phyloP scores from a whole-genome alignment of 1,139 yeast genomes.

The Lipomyces yarrowii region DNA sequence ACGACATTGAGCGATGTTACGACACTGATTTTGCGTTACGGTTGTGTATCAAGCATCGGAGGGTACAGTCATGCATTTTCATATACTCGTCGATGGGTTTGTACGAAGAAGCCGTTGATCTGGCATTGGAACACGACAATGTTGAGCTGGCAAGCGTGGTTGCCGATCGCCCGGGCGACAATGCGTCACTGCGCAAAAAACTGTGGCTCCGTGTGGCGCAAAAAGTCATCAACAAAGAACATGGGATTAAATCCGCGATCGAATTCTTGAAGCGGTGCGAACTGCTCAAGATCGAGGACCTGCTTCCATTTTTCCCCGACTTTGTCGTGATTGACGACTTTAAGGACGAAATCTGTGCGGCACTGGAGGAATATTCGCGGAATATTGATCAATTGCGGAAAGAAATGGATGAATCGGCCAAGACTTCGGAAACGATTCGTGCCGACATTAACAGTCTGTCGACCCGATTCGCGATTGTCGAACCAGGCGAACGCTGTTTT shows the following conservation, averaged over 20 bases:
- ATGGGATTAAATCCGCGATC: conserved; percentile 42
- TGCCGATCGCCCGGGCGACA: conserved; percentile 56
- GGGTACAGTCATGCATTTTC: conserved; percentile 66
- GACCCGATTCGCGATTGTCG: conserved; percentile 59
- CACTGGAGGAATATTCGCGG: conserved; percentile 71
- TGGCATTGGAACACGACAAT: conserved; percentile 67
- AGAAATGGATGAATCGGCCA: conserved; percentile 77
- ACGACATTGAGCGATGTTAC: conserved; percentile 44
- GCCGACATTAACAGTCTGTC: conserved; percentile 56
- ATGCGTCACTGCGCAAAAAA: conserved; percentile 58
- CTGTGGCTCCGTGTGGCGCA: conserved; percentile 75
- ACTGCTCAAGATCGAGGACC: conserved; percentile 72
- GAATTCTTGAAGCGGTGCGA: conserved; percentile 55
- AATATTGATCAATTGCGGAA: conserved; percentile 63
- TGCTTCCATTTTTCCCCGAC: conserved; percentile 83
- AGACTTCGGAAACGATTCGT: conserved; percentile 63
- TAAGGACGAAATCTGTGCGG: conserved; percentile 78
- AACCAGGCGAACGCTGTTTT: conserved; percentile 84
- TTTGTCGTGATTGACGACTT: conserved; percentile 78
- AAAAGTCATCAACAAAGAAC: conserved; percentile 52
- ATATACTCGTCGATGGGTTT: conserved; percentile 68
- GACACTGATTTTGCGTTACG: conserved; percentile 78
- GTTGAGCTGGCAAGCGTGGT: conserved; percentile 61
- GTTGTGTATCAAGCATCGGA: conserved; percentile 63
- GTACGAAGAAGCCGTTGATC: conserved; percentile 76